Base-by-base conservation (phyloP, 352 stramenopile species). In the Phytophthora sp. region DNA sequence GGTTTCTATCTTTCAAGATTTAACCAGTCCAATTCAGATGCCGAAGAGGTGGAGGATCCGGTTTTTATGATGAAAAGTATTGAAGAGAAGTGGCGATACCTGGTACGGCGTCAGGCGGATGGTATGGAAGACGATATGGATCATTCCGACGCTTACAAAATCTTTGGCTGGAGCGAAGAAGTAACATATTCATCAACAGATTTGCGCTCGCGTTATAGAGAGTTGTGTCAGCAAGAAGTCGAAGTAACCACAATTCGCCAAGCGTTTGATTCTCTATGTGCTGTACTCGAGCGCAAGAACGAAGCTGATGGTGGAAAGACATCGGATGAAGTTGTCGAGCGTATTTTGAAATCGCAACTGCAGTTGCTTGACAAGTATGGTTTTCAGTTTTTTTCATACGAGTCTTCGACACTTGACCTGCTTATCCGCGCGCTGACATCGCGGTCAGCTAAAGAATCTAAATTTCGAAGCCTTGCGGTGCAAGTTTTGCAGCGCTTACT, bases 371-470 rank as follows among this genome's bases (percentile, higher is more conserved):
- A 89, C 27, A 88, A 90, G 42, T 94, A 90, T 31, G 82, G 73
- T 33, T 86, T 86, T 60, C 82, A 94, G 57, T 91, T 94, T 56
- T 90, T 88, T 50, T 91, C 82, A 11, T 94, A 77, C 57, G 78
- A 94, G 55, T 91, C 73, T 12, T 82, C 82, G 29, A 86, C 79
- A 7, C 73, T 94, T 24, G 79, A 85, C 27, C 57, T 94, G 15
- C 56, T 94, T 2, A 36, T 91, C 9, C 65, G 52, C 15, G 55
- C 63, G 21, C 26, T 79, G 41, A 63, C 53, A 26, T 53, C 63
- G 59, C 47, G 45, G 57, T 66, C 61, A 5, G 35, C 23, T 16
- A 27, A 38, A 36, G 55, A 69, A 7, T 61, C 62, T 5, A 72
- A 69, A 57, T 74, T 71, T 20, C 56, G 63, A 29, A 53, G 47